Conservation (phyloP, 2,329 filamentous ascomycete genomes). For the Fusarium secorum region DNA sequence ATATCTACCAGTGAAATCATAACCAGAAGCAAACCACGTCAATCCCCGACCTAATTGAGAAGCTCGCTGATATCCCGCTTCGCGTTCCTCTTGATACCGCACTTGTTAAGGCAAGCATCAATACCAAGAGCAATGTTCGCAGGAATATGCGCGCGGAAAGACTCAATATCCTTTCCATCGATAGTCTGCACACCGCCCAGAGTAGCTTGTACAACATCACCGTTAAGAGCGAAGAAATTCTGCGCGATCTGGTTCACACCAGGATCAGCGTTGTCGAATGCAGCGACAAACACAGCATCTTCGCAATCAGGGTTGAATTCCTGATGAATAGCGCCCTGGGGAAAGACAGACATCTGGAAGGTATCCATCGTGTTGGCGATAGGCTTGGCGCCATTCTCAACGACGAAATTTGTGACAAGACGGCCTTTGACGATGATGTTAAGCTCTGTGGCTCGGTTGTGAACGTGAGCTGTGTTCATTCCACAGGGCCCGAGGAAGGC, state of each 20-base stretch:
- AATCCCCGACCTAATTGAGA: not conserved
- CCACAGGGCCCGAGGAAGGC: conserved; percentile 7
- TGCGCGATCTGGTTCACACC: conserved; percentile 57
- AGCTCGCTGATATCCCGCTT: conserved; percentile 9
- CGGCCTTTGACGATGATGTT: conserved; percentile 20
- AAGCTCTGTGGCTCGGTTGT: conserved; percentile 7
- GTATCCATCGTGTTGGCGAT: conserved; percentile 50
- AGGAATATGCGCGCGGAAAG: not conserved
- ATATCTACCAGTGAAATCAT: not conserved
- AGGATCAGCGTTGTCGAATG: conserved; percentile 56
- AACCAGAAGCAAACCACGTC: not conserved
- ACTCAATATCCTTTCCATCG: conserved; percentile 15
- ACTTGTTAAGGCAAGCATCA: conserved; percentile 21
- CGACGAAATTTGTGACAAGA: conserved; percentile 5
- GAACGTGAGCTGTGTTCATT: conserved; percentile 18
- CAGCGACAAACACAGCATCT: conserved; percentile 57
- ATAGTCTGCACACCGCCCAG: not conserved
- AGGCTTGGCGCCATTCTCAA: conserved; percentile 31
- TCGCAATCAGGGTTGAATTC: conserved; percentile 62
- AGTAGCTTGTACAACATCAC: not conserved
- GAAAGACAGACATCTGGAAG: conserved; percentile 58
- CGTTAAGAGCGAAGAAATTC: conserved; percentile 5
- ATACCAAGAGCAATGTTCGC: conserved; percentile 15
- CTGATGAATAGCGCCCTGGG: conserved; percentile 58
- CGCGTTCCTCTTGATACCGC: conserved; percentile 2